phyloP scores from a whole-genome alignment of 345 rosid species.

The Xanthoceras sorbifolium region DNA sequence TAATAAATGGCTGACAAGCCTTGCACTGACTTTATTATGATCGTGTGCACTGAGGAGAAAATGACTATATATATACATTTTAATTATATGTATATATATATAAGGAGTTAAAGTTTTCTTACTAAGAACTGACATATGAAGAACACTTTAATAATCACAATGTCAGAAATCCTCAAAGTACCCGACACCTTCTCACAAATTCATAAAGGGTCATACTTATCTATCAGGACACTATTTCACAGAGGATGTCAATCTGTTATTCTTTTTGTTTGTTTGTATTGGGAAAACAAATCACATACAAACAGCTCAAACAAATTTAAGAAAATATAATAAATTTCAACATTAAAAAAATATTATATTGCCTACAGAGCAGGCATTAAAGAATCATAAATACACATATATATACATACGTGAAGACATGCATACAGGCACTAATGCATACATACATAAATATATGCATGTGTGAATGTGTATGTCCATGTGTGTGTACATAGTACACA shows the following conservation, averaged over 20 bases:
- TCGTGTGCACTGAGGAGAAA: too few species aligned
- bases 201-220: not conserved
- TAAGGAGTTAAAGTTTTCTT: too few species aligned
- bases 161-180: not conserved
- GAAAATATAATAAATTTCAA: not conserved
- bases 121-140: not conserved
- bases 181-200: not conserved
- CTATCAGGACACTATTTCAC: not conserved
- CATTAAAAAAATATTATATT: not conserved
- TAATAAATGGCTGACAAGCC: too few species aligned
- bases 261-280: not conserved
- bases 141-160: not conserved
- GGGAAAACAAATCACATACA: not conserved
- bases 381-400: not conserved
- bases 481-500: not conserved
- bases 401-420: not conserved
- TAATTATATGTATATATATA: too few species aligned
- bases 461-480: not conserved
- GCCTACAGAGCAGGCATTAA: not conserved
- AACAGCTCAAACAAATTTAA: not conserved
- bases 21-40: too few species aligned
- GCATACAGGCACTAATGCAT: not conserved
- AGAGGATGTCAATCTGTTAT: not conserved
- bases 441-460: not conserved
- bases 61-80: too few species aligned